A percentile compares a stretch with the other conserved stretches of the same genome.
Evolutionary conservation across 2,329 filamentous ascomycete species (phyloP).

Genomic region (Aspergillus ochraceus): DNA sequence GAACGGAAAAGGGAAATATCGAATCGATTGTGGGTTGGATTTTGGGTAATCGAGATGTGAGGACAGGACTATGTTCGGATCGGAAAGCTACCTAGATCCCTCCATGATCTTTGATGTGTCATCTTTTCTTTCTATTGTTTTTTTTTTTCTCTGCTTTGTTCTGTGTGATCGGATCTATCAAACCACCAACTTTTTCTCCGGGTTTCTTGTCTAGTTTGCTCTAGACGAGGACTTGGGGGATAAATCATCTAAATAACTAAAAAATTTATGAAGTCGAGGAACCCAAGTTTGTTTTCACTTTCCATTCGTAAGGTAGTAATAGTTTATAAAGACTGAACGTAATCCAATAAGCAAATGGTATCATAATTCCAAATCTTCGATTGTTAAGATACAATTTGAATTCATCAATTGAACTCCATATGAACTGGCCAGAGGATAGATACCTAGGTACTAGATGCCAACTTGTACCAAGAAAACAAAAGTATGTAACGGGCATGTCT

Average conservation of each 20-base stretch:
- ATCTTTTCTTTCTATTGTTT: background rate
- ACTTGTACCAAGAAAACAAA: background rate
- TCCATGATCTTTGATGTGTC: background rate
- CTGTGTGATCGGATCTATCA: background rate
- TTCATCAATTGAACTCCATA: background rate
- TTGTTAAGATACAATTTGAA: background rate
- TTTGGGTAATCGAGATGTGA: background rate
- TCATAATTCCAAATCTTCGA: background rate
- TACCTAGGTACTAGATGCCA: background rate
- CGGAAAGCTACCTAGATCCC: background rate
- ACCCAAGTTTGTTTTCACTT: background rate
- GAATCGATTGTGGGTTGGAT: background rate
- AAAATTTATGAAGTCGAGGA: background rate
- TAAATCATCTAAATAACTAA: background rate
- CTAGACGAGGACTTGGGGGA: background rate
- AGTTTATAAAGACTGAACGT: too few relatives aligned
- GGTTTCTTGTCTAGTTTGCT: background rate
- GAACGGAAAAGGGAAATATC: too few relatives aligned
- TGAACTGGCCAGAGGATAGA: background rate
- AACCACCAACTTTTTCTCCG: background rate
- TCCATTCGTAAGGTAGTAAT: too few relatives aligned
- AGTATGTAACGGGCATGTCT: background rate
- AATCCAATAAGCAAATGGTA: background rate
- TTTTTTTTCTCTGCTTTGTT: background rate
- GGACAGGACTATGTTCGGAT: background rate